Base-by-base conservation (phyloP, 1,284 basidiomycete species). In the Apiotrichum porosum region DNA sequence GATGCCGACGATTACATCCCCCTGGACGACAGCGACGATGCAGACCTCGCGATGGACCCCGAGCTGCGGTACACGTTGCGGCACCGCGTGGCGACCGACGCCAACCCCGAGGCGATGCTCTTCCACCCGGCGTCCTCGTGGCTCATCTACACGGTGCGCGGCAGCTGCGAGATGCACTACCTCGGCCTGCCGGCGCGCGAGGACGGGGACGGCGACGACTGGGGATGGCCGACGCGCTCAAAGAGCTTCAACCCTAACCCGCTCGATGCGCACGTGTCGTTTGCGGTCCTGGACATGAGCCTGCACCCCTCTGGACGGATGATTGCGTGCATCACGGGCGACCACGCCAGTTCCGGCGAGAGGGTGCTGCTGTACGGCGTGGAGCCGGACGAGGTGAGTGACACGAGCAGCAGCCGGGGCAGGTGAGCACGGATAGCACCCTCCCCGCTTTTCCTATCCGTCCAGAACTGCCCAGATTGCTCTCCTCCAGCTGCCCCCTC, bases 271-370 rank as follows among this genome's bases (percentile, higher is more conserved):
- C 71, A 73, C 47, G 59, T 73, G 33, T 69, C 66, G 18, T 75
- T 75, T 78, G 86, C 52, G 79, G 86, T 65, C 68, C 88, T 77
- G 81, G 88, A 77, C 54, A 50, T 75, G 46, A 65, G 68, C 0
- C 42, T 74, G 3, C 69, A 75, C 48, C 73, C 73, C 0, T 61
- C 59, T 1, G 67, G 67, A 0, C 59, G 59, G 30, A 48, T 72
- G n/a, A 44, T 75, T 3, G 71, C 70, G 8, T 69, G 68, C 40
- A 64, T 70, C 42, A 73, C 72, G 9, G 73, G 72, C 6, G 72
- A 75, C 59, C 71, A 73, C 44, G 56, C 65, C 6, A 68, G 69
- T 2, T 52, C 61, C 2, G 67, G 65, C 2, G 70, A 63, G 48
- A 42, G 58, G 1, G 35, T 64, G 12, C 51, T 61, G 30, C 42